Base-by-base conservation (phyloP, 495 filamentous ascomycete species). In the Aspergillus bertholletiae region DNA sequence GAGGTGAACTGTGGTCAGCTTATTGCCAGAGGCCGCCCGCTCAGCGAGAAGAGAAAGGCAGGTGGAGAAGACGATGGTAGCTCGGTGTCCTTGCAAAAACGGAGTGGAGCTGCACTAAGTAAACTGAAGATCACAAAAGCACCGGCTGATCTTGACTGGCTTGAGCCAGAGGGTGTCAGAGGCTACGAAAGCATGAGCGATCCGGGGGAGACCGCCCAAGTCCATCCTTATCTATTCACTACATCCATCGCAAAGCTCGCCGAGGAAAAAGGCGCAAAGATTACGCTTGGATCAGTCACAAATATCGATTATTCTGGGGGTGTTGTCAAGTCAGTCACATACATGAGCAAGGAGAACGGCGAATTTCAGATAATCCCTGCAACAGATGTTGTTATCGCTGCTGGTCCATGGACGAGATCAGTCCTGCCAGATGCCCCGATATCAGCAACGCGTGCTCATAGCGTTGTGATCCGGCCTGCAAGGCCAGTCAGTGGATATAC, bases 201-300 rank as follows among this genome's bases (percentile, higher is more conserved):
- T 5, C 86, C 87, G 0, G 81, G 80, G 5, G 86, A 84, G 35
- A 97, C 94, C 2, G 90, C 94, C 2, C 94, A 97, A 67, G 94
- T 97, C 6, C 94, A 97, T 68, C 94, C 94, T 2, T 91, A 89
- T 63, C 84, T 88, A 21, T 97, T 98, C 61, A 98, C 93, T 3
- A 96, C 84, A 0, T 80, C 88, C 3, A 94, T 98, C 66, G 89
- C 90, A 11, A 79, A 82, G 34, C 78, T 98, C 17, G 91, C 93
- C 8, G 76, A 80, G 54, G 83, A 91, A 53, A 83, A 79, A 54
- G 93, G 93, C 8, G 86, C 82, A 22, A 80, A 87, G 41, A 82
- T 97, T 49, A 75, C 85, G 22, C 59, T 88, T 27, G 88, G 88
- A 11, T 80, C 81, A 6, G 88, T 86, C 5, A 84, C 75, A 8